These are phyloP conservation scores for Aspergillus versicolor DNA, from an alignment of 2,329 filamentous ascomycete genomes.

Conservation along the genomic window DNA sequence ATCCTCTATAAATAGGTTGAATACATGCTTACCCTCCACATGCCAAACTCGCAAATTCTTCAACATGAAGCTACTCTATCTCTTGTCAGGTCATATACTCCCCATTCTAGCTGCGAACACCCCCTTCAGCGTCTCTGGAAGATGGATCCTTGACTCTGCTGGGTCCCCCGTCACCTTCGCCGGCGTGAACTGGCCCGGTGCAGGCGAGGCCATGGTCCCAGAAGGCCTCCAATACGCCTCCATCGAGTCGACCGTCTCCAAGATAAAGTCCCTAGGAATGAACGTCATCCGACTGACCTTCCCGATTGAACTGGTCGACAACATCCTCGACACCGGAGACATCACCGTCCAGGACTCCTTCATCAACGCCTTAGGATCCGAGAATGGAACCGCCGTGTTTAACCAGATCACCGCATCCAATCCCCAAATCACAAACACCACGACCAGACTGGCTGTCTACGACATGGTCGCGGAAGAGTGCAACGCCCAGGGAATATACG, in stretches of 20 bases:
- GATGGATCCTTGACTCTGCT: constrained; percentile 42
- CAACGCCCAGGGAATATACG: constrained; percentile 55
- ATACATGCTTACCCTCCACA: no score
- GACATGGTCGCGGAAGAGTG: constrained; percentile 63
- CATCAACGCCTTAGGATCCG: constrained; percentile 39
- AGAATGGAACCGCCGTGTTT: constrained; percentile 42
- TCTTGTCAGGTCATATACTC: no score
- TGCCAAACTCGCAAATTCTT: no score
- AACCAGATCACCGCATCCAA: constrained; percentile 38
- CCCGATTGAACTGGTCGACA: constrained; percentile 44
- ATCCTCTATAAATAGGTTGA: no score
- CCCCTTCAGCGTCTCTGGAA: constrained; percentile 20
- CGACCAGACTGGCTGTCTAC: constrained; percentile 48
- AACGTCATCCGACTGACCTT: constrained; percentile 40
- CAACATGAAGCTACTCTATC: no score
- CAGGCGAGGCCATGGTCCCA: constrained; percentile 32
- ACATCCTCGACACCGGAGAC: constrained; percentile 42
- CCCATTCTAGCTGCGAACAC: neutral
- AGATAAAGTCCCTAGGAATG: constrained; percentile 32
- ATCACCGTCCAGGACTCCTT: constrained; percentile 40
- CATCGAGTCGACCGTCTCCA: constrained; percentile 26
- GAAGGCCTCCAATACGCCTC: constrained; percentile 33
- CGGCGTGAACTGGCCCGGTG: constrained; percentile 34
- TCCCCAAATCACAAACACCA: constrained; percentile 37
- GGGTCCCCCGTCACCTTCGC: constrained; percentile 25